Conservation (phyloP, 1,139 yeast genomes). For the Lodderomyces beijingensis region DNA sequence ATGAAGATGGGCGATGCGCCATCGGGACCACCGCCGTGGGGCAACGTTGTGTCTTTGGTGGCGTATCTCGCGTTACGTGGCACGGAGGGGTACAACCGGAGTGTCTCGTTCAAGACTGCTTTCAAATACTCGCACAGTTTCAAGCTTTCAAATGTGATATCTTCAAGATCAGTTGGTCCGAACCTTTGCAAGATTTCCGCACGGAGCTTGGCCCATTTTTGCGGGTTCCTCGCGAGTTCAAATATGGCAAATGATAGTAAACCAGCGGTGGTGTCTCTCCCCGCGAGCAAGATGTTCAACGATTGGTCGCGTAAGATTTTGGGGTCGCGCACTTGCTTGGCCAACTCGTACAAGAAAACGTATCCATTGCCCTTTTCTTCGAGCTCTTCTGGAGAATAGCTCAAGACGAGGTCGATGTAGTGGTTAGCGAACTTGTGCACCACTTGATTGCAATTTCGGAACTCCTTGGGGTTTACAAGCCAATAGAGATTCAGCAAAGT, state of each 20-base stretch:
- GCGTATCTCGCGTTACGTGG: slow-evolving; percentile 47
- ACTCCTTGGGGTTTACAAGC: slow-evolving; percentile 26
- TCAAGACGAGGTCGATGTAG: slow-evolving; percentile 29
- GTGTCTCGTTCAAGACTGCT: slow-evolving; percentile 44
- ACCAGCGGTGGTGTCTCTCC: slow-evolving; percentile 57
- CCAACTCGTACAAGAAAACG: slow-evolving; percentile 47
- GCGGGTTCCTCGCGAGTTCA: slow-evolving; percentile 42
- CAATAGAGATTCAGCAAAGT: slow-evolving; percentile 26
- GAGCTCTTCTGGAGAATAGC: slow-evolving; percentile 27
- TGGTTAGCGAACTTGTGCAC: slow-evolving; percentile 35
- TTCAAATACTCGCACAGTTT: slow-evolving; percentile 47
- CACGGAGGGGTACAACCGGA: slow-evolving; percentile 52
- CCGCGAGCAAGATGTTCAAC: slow-evolving; percentile 49
- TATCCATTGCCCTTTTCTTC: slow-evolving; percentile 42
- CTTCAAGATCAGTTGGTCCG: slow-evolving; percentile 27
- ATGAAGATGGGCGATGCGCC: slow-evolving; percentile 41
- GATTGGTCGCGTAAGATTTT: slow-evolving; percentile 46
- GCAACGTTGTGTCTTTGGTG: slow-evolving; percentile 34
- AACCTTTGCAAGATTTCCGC: slow-evolving; percentile 25
- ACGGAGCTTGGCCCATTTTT: slow-evolving; percentile 34
- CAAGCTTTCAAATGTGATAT: slow-evolving; percentile 40
- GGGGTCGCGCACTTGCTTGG: slow-evolving; percentile 47
- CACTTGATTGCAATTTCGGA: slow-evolving; percentile 21
- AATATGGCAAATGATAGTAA: slow-evolving; percentile 43
- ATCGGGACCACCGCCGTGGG: slow-evolving; percentile 51